phyloP scores from a whole-genome alignment of 148 eudicot species.

The Polygonum maritimum region DNA sequence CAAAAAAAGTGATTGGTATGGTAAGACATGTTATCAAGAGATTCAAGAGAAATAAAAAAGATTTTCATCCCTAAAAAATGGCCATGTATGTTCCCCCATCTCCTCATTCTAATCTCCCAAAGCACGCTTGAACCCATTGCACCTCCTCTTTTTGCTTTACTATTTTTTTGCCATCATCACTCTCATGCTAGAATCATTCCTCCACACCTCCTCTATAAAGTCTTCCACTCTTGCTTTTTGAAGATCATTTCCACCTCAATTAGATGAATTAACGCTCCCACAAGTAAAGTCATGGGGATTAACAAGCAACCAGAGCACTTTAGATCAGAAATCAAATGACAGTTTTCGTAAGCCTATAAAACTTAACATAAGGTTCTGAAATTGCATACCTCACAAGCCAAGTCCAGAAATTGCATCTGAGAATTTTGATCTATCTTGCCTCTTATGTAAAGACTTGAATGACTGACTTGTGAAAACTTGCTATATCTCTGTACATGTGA shows the following conservation, averaged over 20 bases:
- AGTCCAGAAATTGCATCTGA: neutral
- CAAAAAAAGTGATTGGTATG: slow-evolving; percentile 6
- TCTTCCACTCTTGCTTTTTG: slow-evolving; percentile 15
- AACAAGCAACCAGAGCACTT: neutral
- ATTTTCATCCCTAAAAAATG: neutral
- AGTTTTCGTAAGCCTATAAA: neutral
- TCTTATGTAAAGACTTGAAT: neutral
- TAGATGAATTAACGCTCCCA: neutral
- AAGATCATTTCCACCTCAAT: slow-evolving; percentile 21
- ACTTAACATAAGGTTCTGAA: neutral
- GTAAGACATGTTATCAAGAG: neutral
- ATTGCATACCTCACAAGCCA: neutral
- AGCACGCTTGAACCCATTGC: slow-evolving; percentile 5
- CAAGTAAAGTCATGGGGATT: neutral
- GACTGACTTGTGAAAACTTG: neutral
- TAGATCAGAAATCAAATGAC: neutral
- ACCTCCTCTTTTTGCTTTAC: slow-evolving; percentile 6
- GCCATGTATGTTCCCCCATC: neutral
- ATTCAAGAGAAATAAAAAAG: neutral
- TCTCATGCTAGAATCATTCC: slow-evolving; percentile 40
- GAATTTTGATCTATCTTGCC: neutral
- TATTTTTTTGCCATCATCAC: slow-evolving; percentile 40
- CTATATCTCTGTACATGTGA: neutral
- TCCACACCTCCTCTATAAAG: slow-evolving; percentile 6
- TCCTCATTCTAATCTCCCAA: slow-evolving; percentile 5